Conservation (phyloP, 2,329 filamentous ascomycete species). For the Coniochaeta ligniaria region DNA sequence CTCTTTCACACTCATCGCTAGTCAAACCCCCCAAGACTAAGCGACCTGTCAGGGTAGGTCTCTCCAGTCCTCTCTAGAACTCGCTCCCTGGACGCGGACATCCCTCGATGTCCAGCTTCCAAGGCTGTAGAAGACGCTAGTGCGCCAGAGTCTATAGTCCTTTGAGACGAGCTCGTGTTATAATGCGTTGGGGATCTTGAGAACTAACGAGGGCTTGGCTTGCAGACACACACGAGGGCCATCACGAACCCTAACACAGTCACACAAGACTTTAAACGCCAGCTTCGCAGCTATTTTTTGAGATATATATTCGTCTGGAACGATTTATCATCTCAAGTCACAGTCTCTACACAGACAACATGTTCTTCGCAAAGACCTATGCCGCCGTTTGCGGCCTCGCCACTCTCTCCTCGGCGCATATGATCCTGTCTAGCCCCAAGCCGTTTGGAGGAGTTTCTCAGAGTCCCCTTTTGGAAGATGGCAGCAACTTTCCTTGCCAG, state of each 20-base stretch:
- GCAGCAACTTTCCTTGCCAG: conserved; percentile 81
- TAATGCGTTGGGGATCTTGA: background rate
- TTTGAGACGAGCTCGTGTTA: conserved; percentile 13
- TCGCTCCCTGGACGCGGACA: background rate
- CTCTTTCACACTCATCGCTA: conserved; percentile 7
- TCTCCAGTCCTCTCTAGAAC: background rate
- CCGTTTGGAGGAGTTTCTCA: conserved; percentile 54
- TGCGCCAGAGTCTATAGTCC: conserved; percentile 13
- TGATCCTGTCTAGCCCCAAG: conserved; percentile 61
- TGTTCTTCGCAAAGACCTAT: conserved; percentile 41
- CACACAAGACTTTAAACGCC: conserved; percentile 6
- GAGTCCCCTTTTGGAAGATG: conserved; percentile 52
- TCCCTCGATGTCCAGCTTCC: background rate
- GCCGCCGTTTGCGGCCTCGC: conserved; percentile 48
- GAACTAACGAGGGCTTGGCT: background rate
- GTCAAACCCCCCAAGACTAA: conserved; percentile 1
- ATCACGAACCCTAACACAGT: conserved; percentile 1
- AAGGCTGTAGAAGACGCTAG: background rate
- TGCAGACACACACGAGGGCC: background rate
- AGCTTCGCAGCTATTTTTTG: conserved; percentile 14
- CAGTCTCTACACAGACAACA: conserved; percentile 31
- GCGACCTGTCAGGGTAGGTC: background rate
- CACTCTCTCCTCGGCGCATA: conserved; percentile 62
- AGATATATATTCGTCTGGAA: conserved; percentile 30
- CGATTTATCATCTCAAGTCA: conserved; percentile 22